Base-by-base conservation (phyloP, 2,329 filamentous ascomycete species). In the Diaporthe helianthi region DNA sequence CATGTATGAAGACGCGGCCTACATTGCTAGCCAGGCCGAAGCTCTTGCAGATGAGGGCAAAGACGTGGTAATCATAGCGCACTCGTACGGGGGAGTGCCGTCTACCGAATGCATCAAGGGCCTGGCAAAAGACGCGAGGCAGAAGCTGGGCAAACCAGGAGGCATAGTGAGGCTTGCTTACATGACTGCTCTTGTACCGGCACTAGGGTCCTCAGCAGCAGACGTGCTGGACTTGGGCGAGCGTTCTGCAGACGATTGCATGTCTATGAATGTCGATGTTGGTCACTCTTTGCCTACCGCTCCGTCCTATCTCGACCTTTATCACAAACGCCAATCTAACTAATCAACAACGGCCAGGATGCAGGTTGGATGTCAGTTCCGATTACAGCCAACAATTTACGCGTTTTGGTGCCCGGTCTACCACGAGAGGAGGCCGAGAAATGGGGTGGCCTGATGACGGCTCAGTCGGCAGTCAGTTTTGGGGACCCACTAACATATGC, bases 1-100 rank as follows among this genome's bases (percentile, higher is more conserved):
- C 9, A 76, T 76, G 53, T 75, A 77, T 52, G 76, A 77, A 4
- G 78, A 81, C 60, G 75, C 79, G 9, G 73, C 73, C 0, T 73
- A 74, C 3, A 75, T 80, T 6, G 74, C 73, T 1, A 54, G 74
- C 2, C 68, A 76, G 0, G 71, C 82, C 17, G 70, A 77, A 13
- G 60, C 74, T 19, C 76, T 80, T 3, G 78, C 81, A 6, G 78
- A 79, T 8, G 61, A 65, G 1, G 53, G 53, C 31, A 55, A 12
- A 17, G 53, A 38, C n/a, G 53, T 55, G 31, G 24, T 55, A 10
- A 17, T 55, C 31, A 24, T 55, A n/a, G 13, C 53, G 53, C 53
- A 55, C 33, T 55, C 53, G 33, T 41, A 55, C 33, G 53, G 53
- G n/a, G 53, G 53, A 6, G 53, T 55, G 31, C 53, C 53, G 6